Evolutionary conservation across 352 stramenopile genomes (phyloP), one percentile per base, ranked within the genome.

Genomic region (Aphanomyces cochlioides): DNA sequence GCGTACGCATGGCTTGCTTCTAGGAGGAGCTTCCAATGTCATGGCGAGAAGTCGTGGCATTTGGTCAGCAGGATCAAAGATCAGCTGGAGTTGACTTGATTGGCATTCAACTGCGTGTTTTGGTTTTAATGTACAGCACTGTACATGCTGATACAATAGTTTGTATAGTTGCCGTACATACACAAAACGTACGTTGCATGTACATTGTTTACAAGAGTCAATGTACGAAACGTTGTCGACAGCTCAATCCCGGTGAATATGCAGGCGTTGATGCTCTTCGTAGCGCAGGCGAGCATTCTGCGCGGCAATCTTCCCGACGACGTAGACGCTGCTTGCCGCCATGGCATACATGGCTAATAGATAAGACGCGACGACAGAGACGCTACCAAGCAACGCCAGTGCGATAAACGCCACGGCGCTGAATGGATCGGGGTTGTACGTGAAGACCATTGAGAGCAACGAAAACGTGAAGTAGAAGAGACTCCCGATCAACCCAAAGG

Each of bases 391-490:
- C 47, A 91, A 83, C 10, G 74, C 88, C 56, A 93, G 74, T 36
- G 88, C 75, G 43, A 92, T 76, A 64, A 95, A 95, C 21, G 85
- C 82, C 36, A 80, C 66, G 17, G 82, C 85, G 75, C 83, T 91
- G 7, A 93, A 64, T 37, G 87, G 87, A 56, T 93, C 84, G 4
- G 87, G 87, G 50, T 91, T 84, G 75, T 95, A 95, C 69, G 85
- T 88, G 39, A 77, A 89, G 40, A 93, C 84, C 83, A 95, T 92
- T 63, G 79, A 82, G 19, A 91, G 74, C 50, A 95, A 79, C 68
- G 81, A 90, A 69, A 92, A 92, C 69, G 86, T 85, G 67, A 93
- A 95, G 75, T 92, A 93, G 73, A 93, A 93, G 21, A 95, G 75
- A 45, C 78, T 81, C 28, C 87, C 87, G 40, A 93, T 61, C 38